A percentile compares a stretch with the other conserved stretches of the same genome.
These are phyloP conservation scores for Mycena citricolor DNA, from an alignment of 1,284 basidiomycete genomes.

Conservation along the genomic window DNA sequence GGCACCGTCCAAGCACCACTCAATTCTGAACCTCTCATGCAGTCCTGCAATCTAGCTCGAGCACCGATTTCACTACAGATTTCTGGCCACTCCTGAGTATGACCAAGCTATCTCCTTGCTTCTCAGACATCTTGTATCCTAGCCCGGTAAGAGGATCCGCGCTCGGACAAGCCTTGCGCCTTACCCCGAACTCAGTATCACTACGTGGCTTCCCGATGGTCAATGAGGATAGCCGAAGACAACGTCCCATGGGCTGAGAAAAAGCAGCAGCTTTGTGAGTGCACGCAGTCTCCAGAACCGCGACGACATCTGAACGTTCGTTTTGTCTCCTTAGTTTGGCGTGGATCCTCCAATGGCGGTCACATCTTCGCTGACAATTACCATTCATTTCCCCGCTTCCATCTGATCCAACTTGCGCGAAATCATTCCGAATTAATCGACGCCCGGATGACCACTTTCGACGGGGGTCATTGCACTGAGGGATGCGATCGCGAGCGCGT, in stretches of 20 bases:
- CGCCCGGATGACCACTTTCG: conserved; percentile 16
- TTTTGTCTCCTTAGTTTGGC: conserved; percentile 16
- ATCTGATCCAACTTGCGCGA: conserved; percentile 14
- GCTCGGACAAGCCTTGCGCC: too few species aligned
- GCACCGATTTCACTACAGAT: conserved; percentile 20
- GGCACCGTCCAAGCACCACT: not conserved
- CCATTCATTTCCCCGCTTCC: conserved; percentile 20
- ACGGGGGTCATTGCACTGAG: conserved; percentile 8
- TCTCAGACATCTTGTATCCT: conserved; percentile 22
- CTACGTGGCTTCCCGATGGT: conserved; percentile 13
- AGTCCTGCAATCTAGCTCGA: conserved; percentile 19
- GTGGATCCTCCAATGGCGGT: conserved; percentile 20
- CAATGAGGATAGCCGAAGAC: conserved; percentile 1
- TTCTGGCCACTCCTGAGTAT: conserved; percentile 21
- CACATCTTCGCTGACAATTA: conserved; percentile 15
- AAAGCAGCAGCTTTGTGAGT: conserved; percentile 16
- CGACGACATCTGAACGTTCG: too few species aligned
- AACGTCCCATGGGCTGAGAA: conserved; percentile 16
- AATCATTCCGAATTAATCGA: conserved; percentile 14
- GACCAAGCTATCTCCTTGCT: conserved; percentile 20
- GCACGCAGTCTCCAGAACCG: too few species aligned
- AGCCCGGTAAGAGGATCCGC: not conserved
- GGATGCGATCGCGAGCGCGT: conserved; percentile 11
- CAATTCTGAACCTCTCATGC: too few species aligned
- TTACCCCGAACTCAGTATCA: too few species aligned